Evolutionary conservation across 2,329 filamentous ascomycete species (phyloP), one percentile per base, ranked within the genome.

Genomic region (Aspergillaceae sp.): DNA sequence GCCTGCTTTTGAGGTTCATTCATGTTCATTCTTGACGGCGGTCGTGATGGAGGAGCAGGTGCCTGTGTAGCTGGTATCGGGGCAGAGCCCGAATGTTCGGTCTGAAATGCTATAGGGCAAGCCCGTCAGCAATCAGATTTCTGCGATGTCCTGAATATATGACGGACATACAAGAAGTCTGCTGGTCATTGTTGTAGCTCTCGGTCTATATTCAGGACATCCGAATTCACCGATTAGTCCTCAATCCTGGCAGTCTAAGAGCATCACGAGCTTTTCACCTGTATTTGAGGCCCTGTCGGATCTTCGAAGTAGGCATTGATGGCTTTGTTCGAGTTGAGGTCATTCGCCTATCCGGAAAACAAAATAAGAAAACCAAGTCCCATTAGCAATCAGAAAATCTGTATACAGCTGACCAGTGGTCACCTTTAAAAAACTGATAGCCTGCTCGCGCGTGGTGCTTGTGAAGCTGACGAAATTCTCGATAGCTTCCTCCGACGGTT

Each of bases 251-350:
- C 7, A 44, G 11, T 38, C 26, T 27, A 7, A 10, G 47, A 36
- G 26, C 34, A 44, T 32, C 40, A 29, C 29, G 27, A 41, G 35
- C 29, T 45, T 50, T 51, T 53, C 48, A 68, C 66, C 60, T 67
- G 51, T 43, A 53, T 49, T 38, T 60, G 57, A 19, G 61, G 54
- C 28, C 62, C 60, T 10, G 59, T 61, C 10, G 69, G 68, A 52
- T 72, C 68, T 57, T 74, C 70, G 32, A 71, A 71, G 51, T 68
- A 74, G 19, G 70, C 70, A 56, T 74, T 73, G 50, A 72, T 65
- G 30, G 71, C 71, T 54, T 66, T 67, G 36, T 71, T 64, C 1
- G 67, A 62, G 50, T 74, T 66, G 41, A 68, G 62, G 44, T 71
- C 65, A 50, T 72, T 66, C 44, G 67, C 69, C 71, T 73, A 44